phyloP scores from a whole-genome alignment of 1,284 basidiomycete species.

The Lignosus rhinocerotis region DNA sequence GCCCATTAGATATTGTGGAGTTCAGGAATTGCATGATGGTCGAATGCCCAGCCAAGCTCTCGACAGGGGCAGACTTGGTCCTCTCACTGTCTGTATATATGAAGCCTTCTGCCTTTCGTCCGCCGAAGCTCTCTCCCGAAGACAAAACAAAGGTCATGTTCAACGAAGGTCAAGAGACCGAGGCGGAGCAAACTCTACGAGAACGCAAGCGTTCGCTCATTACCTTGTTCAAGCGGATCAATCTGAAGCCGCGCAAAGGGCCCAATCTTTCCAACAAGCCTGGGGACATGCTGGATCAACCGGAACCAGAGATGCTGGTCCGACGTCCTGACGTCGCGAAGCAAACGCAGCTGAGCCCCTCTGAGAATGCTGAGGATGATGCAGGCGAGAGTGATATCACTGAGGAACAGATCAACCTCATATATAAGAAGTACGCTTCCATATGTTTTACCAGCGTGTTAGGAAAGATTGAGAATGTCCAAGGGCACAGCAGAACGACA shows the following conservation, averaged over 20 bases:
- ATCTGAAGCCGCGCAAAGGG: conserved; percentile 50
- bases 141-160: conserved; percentile 46
- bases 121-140: conserved; percentile 34
- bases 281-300: conserved; percentile 37
- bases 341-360: conserved; percentile 34
- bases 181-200: conserved; percentile 71
- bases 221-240: conserved; percentile 64
- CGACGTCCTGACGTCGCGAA: conserved; percentile 35
- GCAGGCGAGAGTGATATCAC: conserved; percentile 77
- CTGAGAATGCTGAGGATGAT: conserved; percentile 64
- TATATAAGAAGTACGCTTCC: conserved; percentile 69
- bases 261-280: conserved; percentile 26
- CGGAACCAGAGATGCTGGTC: conserved; percentile 41
- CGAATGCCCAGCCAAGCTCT: conserved; percentile 65
- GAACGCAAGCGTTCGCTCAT: conserved; percentile 73
- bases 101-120: conserved; percentile 61
- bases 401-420: conserved; percentile 76
- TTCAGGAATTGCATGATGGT: conserved; percentile 65
- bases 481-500: conserved; percentile 86
- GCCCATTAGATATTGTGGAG: conserved; percentile 57
- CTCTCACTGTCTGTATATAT: conserved; percentile 72
- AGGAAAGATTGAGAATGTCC: not conserved
- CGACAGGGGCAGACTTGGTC: conserved; percentile 69
- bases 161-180: conserved; percentile 74
- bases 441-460: not conserved